Base-by-base conservation (phyloP, 371 early-diverging fungal species). In the Apophysomyces sp. region DNA sequence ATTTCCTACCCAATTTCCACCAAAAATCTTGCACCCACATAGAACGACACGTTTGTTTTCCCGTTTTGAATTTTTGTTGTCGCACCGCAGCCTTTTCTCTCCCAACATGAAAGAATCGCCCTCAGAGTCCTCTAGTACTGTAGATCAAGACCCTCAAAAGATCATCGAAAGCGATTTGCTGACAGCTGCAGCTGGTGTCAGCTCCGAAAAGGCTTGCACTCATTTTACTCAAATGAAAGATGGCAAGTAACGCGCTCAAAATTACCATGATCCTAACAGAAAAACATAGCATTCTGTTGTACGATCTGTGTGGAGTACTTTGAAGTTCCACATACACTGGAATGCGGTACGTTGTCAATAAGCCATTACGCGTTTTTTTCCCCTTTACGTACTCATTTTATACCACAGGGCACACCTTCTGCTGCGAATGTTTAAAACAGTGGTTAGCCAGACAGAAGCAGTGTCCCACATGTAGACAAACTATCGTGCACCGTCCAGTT, bases 281-380 rank as follows among this genome's bases (percentile, higher is more conserved):
- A 26, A 0, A 28, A n/a, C 6, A 24, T 29, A 60, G 60, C 60
- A n/a, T 60, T 53, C 34, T 51, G 60, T 28, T 60, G 60, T n/a
- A 52, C 52, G 49, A 60, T 60, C 21, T 60, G 60, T 16, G 60
- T 60, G 28, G 60, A 60, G 9, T 60, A 52, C 24, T 60, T 52
- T 60, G 60, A 60, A 0, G 27, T 53, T 7, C 60, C 60, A 15
- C 39, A 60, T 39, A 60, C 60, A 15, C 40, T 60, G 15, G 52
- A 60, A 39, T 60, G 60, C 37, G 60, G 60, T 60, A 60, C 21
- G 49, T 44, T 18, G 3, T 44, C n/a, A 21, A 2, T 2, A 37
- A 37, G n/a, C n/a, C 12, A 34, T 5, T n/a, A 52, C n/a, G 9
- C 11, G 58, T 40, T 13, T 1, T 24, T 40, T 24, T 6, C 26